phyloP scores from a whole-genome alignment of 805 yeast genomes.

The Komagataella pseudopastoris region DNA sequence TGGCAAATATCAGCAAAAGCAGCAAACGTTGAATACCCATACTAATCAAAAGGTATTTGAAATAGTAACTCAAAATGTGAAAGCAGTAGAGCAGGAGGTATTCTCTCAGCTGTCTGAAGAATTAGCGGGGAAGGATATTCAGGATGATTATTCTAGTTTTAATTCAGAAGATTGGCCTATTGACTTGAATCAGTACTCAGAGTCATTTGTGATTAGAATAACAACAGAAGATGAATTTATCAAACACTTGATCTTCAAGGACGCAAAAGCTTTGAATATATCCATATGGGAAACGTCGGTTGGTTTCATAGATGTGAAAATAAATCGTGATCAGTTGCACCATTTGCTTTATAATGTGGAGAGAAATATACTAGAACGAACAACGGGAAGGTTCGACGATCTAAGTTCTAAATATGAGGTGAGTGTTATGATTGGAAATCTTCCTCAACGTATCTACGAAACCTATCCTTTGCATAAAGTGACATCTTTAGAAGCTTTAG shows the following conservation, averaged over 20 bases:
- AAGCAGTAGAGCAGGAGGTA: not conserved
- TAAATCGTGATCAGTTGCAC: conserved; percentile 9
- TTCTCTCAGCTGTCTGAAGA: not conserved
- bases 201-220: conserved; percentile 32
- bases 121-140: not conserved
- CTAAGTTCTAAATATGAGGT: conserved; percentile 11
- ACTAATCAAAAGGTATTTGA: not conserved
- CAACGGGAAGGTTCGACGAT: not conserved
- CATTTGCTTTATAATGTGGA: conserved; percentile 7
- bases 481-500: conserved; percentile 1
- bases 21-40: not conserved
- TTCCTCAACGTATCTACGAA: conserved; percentile 42
- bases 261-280: conserved; percentile 8
- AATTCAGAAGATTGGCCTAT: conserved; percentile 20
- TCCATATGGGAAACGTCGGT: conserved; percentile 38
- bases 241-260: conserved; percentile 10
- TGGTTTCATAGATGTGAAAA: conserved; percentile 33
- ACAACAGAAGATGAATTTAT: conserved; percentile 12
- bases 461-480: conserved; percentile 27
- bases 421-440: conserved; percentile 36
- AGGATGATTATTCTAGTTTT: conserved; percentile 13
- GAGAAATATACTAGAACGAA: not conserved
- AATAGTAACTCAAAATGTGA: not conserved
- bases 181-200: conserved; percentile 24
- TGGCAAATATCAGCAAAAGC: not conserved